Evolutionary conservation across 805 yeast genomes (phyloP), one percentile per base, ranked within the genome.

Genomic region (Sugiyamaella qingdaonensis): DNA sequence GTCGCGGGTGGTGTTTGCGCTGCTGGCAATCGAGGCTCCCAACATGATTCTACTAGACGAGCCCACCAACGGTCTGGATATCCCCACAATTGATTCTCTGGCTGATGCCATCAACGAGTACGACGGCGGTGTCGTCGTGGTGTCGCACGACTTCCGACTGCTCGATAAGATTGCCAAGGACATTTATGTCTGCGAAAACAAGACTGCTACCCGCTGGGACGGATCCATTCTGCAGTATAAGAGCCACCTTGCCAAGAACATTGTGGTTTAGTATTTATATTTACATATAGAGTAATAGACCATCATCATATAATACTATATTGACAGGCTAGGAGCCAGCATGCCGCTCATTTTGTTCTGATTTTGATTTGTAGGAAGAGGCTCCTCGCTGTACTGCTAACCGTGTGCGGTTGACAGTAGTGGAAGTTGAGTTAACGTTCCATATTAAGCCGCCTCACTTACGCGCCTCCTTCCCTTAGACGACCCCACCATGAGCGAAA

Each of bases 11-110:
- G 99, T 94, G 53, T 94, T 94, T 68, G 98, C 98, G 10, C 78
- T 94, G 62, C 81, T 94, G 67, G 99, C 99, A 49, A 79, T 94
- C 62, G 97, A 94, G 76, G 77, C 87, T 58, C 99, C 99, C 67
- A 94, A 94, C 75, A 88, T 94, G 72, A 78, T 94, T 65, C 77
- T 94, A 69, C 79, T 94, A 75, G 99, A 94, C 79, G 99, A 94
- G 85, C 99, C 99, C 82, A 94, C 99, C 62, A 94, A 94, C 81
- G 98, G 98, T 80, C 79, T 94, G 74, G 99, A 94, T 79, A 92
- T 94, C 65, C 90, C 97, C 67, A 91, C 99, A 49, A 94, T 94
- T 69, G 99, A 94, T 75, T 94, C 99, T 43, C 79, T 94, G 66
- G 99, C 97, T 51, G 95, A 86, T 53, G 99, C 99, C 60, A 92